Evolutionary conservation across 805 yeast genomes (phyloP), one percentile per base, ranked within the genome.

Genomic region (Kazachstania taianensis): DNA sequence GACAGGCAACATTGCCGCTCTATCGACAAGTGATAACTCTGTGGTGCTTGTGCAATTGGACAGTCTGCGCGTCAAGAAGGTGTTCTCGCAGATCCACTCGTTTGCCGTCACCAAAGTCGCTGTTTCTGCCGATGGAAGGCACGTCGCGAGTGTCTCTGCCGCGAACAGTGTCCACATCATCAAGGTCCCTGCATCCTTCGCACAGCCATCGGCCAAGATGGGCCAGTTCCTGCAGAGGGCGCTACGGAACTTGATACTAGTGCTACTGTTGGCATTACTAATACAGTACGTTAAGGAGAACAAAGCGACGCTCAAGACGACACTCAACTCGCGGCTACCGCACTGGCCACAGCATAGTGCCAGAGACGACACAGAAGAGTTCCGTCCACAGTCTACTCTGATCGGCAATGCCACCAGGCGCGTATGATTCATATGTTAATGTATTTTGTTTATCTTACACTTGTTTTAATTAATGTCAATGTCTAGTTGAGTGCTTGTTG

Each of bases 51-150:
- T 76, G n/a, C 67, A 70, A 30, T 56, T 70, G 16, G 61, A 65
- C 2, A 72, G 67, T 42, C 69, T 85, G 40, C 65, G 69, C 32
- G 57, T 69, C 10, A 48, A 75, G 27, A 73, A 69, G 38, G 61
- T 67, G 13, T 62, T 74, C 38, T 68, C 69, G 29, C 73, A 81
- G 43, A 75, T 81, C 37, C 96, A 85, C 54, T 63, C 69, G 12
- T 83, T 84, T 58, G 87, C 94, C 20, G 75, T 85, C 33, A 85
- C 95, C 0, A 68, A 72, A 31, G 73, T 83, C 6, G 62, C 73
- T 3, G 75, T 83, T 40, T 78, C 84, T 4, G 77, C 80, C 9
- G 67, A 74, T 50, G 85, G 87, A 7, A 62, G 70, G 30, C 68
- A 67, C 38, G 58, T 84, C 35, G 89, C 83, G 2, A 71, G 85